Base-by-base conservation (phyloP, 306 rosid genomes). In the Fagus crenata region DNA sequence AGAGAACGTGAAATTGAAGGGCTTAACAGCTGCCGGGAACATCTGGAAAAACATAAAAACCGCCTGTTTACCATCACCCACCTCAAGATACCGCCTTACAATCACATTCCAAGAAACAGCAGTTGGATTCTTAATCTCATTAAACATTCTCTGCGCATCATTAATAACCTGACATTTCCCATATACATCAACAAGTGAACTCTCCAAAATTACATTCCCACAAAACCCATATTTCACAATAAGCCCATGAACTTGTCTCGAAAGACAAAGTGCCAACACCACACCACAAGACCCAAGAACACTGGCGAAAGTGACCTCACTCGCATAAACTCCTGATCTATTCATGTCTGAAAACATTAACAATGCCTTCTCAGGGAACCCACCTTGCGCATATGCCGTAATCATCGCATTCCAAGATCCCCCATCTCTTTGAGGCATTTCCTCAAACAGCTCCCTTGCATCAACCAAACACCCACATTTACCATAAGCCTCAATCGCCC, bases 91-190 rank as follows among this genome's bases (percentile, higher is more conserved):
- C 78, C 90, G 80, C 79, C 95, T 84, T 71, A 92, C 95, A 40
- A 90, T 81, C 69, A 92, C 91, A 89, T 92, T 92, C 93, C 95
- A 92, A 32, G 93, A 85, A 74, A 92, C 83, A 31, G 78, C 90
- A 92, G 81, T 92, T 4, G 86, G 93, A 54, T 54, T 69, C 1
- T 75, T 78, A 13, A 92, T 90, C 80, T 88, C 97, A 75, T 83
- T 46, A 81, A 92, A 92, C 86, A 88, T 86, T 71, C 51, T 84
- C 31, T 87, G 83, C 3, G 93, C 87, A 78, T 87, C 90, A 46
- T 18, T 18, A 74, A 92, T 90, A 60, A 75, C 69, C 78, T 73
- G 58, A 5, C 95, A 92, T 74, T 85, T 92, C 6, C 81, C 97
- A 67, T 90, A 92, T 33, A 87, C 82, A 80, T 92, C 97, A 69